Evolutionary conservation across 331 rosid species (phyloP).

Genomic region (Erythrophleum ivorense): DNA sequence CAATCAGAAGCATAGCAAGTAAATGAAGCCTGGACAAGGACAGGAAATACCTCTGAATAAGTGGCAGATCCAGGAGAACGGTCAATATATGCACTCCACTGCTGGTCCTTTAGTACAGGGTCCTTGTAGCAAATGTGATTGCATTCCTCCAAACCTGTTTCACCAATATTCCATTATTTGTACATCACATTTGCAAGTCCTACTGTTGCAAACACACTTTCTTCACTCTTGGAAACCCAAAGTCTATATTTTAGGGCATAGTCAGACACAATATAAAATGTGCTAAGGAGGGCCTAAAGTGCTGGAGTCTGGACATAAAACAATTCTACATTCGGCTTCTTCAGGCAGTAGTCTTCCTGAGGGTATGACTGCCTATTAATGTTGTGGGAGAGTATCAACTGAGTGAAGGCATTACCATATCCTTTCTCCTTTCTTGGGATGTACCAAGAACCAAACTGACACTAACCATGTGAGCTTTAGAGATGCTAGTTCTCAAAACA

Average conservation of each 20-base stretch:
- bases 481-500: background rate
- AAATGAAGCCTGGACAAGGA: slow-evolving; percentile 15
- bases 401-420: background rate
- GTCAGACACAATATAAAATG: slow-evolving; percentile 3
- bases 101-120: slow-evolving; percentile 83
- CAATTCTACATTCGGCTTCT: slow-evolving; percentile 5
- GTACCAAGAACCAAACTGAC: background rate
- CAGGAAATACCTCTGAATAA: slow-evolving; percentile 68
- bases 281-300: slow-evolving; percentile 22
- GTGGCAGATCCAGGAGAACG: slow-evolving; percentile 86
- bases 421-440: background rate
- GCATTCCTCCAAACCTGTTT: slow-evolving; percentile 81
- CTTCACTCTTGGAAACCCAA: background rate
- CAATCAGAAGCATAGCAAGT: slow-evolving; percentile 4
- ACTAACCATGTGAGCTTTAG: background rate
- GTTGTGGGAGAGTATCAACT: background rate
- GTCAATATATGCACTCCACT: slow-evolving; percentile 95
- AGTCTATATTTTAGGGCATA: background rate
- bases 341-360: background rate
- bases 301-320: background rate
- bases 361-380: background rate
- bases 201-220: background rate
- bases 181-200: slow-evolving; percentile 19
- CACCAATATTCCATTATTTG: slow-evolving; percentile 40
- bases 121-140: slow-evolving; percentile 85